Evolutionary conservation across 2,329 filamentous ascomycete species (phyloP), one percentile per base, ranked within the genome.

Genomic region (Aspergillus pseudoviridinutans): DNA sequence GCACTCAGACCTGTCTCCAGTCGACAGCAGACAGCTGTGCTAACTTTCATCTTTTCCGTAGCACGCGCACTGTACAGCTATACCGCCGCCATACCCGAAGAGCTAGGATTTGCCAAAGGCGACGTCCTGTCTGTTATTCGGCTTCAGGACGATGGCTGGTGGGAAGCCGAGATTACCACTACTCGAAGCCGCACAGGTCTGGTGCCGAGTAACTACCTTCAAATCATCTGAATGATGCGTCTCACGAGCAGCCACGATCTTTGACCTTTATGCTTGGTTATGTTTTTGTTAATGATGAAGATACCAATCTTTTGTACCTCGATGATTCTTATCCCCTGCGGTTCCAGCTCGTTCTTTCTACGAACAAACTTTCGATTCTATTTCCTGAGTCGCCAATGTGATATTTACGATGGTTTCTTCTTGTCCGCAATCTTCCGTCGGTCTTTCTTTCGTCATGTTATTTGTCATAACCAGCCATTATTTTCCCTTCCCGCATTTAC

Each of bases 101-200:
- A 99, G 76, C 79, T 99, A 22, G 89, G 89, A 14, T 99, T 99
- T 74, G 82, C 82, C 50, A 99, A 99, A 78, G 92, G 92, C 50
- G 95, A 99, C 70, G 86, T 93, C 58, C 81, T 99, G 14, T 91
- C 93, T 2, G 87, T 99, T 14, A 80, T 97, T 50, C 84, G 92
- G 59, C 86, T 96, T 68, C 94, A 99, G 76, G 94, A 99, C 72
- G 94, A 99, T 71, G 94, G 94, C 22, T 99, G 94, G 94, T 99
- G 95, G 94, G 94, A 99, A 78, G 95, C 95, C 12, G 93, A 97
- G 74, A 85, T 97, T 44, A 90, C 92, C 49, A 80, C 79, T 8
- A 72, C 76, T 44, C 72, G 70, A n/a, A 64, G 68, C 42, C 71
- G 67, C 55, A 73, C 81, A 17, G 86, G 86, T 25, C 75, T 88